phyloP scores from a whole-genome alignment of 768 basidiomycete species.

The Phlebiopsis gigantea region DNA sequence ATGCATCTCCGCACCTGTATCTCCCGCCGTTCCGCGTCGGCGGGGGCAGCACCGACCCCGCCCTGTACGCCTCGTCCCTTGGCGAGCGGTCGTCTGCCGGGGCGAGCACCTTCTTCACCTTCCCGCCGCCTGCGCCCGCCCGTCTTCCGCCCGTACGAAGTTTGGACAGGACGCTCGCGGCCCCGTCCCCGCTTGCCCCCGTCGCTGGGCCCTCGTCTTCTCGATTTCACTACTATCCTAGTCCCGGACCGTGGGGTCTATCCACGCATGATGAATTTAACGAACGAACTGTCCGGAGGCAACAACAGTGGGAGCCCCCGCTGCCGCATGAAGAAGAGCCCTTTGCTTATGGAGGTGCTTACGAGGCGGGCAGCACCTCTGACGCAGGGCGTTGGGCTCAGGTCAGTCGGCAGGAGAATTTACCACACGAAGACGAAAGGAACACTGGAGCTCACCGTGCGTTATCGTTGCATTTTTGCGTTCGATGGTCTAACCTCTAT shows the following conservation, averaged over 20 bases:
- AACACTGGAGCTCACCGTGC: background rate
- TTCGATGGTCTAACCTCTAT: background rate
- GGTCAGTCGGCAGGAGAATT: background rate
- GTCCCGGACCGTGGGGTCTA: background rate
- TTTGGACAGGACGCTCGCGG: background rate
- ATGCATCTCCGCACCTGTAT: background rate
- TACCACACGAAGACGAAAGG: background rate
- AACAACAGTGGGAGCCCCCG: background rate
- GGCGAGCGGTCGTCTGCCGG: background rate
- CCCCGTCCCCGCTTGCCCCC: background rate
- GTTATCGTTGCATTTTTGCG: background rate
- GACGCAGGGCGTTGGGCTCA: constrained; percentile 1
- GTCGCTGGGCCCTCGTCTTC: background rate
- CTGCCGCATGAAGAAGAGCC: background rate
- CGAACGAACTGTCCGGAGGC: no score
- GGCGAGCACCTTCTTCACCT: no score
- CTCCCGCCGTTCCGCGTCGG: background rate
- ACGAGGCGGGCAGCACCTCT: background rate
- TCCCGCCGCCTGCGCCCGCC: constrained; percentile 1
- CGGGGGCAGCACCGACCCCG: constrained; percentile 1
- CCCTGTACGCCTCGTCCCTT: constrained; percentile 1
- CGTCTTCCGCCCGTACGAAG: background rate
- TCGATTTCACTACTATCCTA: no score
- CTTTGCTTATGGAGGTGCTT: background rate
- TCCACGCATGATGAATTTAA: background rate